These are phyloP conservation scores for Xylaria sp. DNA, from an alignment of 2,329 filamentous ascomycete species.

Conservation along the genomic window DNA sequence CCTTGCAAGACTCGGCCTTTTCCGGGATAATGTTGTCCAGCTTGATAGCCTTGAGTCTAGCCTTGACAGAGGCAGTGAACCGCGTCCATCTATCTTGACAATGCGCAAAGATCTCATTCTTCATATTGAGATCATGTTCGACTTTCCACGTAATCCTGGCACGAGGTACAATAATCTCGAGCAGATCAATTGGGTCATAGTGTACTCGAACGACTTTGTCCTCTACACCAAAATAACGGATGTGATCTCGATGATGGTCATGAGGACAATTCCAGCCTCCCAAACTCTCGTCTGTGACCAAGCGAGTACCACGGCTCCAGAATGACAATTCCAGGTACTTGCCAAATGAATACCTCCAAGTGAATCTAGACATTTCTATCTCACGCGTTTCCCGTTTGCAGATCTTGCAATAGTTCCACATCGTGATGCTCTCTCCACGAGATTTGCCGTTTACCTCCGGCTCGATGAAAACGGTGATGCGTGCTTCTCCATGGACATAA, in stretches of 20 bases:
- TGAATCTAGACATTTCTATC: conserved; percentile 89
- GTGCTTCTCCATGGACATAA: conserved; percentile 95
- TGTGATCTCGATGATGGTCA: conserved; percentile 90
- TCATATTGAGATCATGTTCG: conserved; percentile 88
- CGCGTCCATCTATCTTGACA: conserved; percentile 83
- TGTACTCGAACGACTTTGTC: conserved; percentile 89
- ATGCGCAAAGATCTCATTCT: conserved; percentile 88
- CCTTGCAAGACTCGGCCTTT: conserved; percentile 82
- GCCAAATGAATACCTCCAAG: conserved; percentile 98
- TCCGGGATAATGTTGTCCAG: conserved; percentile 91
- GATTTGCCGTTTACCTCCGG: conserved; percentile 63
- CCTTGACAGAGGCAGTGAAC: conserved; percentile 88
- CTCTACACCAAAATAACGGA: conserved; percentile 90
- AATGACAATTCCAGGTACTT: conserved; percentile 98
- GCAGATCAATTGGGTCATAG: conserved; percentile 89
- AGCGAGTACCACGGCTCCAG: conserved; percentile 86
- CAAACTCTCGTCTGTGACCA: conserved; percentile 68
- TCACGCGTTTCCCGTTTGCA: conserved; percentile 92
- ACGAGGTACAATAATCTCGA: conserved; percentile 93
- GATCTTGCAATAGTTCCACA: conserved; percentile 97
- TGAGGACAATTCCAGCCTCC: conserved; percentile 73
- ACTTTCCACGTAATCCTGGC: conserved; percentile 97
- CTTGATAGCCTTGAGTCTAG: conserved; percentile 86
- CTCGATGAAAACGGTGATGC: conserved; percentile 91
- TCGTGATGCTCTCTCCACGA: conserved; percentile 76